phyloP scores from a whole-genome alignment of 106 monocot species.

The Allium cepa region DNA sequence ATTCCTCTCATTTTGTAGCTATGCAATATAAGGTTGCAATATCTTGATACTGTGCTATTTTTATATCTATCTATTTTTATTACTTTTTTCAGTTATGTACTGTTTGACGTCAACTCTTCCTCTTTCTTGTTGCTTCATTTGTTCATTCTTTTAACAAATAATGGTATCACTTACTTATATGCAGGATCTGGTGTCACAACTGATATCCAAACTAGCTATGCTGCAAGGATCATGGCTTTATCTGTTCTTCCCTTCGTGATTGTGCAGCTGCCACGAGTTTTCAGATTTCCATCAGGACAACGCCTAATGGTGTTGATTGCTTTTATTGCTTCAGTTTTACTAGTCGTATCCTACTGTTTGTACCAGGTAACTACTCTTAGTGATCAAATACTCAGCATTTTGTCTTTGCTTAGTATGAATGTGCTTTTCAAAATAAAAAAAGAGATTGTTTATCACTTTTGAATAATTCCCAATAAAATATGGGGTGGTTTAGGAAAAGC shows the following conservation, averaged over 20 bases:
- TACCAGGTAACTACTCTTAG: constrained; percentile 63
- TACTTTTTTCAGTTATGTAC: too few species aligned
- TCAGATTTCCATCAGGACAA: constrained; percentile 44
- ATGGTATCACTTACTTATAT: background rate
- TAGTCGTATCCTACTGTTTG: constrained; percentile 71
- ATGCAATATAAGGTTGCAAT: too few species aligned
- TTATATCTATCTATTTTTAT: too few species aligned
- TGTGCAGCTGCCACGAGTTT: constrained; percentile 63
- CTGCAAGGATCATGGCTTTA: constrained; percentile 88
- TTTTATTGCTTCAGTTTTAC: constrained; percentile 43
- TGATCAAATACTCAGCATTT: background rate
- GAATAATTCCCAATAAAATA: too few species aligned
- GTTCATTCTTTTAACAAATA: too few species aligned
- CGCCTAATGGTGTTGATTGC: constrained; percentile 48
- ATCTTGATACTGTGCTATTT: too few species aligned
- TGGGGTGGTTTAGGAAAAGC: too few species aligned
- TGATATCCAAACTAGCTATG: constrained; percentile 81
- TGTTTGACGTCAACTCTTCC: too few species aligned
- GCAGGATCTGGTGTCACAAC: constrained; percentile 73
- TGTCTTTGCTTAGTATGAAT: background rate
- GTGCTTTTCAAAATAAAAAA: background rate
- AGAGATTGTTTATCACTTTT: background rate
- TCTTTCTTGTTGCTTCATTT: too few species aligned
- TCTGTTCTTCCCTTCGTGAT: constrained; percentile 80
- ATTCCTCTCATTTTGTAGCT: too few species aligned